phyloP scores from a whole-genome alignment of 2,329 filamentous ascomycete species.

The Fusarium sp. region DNA sequence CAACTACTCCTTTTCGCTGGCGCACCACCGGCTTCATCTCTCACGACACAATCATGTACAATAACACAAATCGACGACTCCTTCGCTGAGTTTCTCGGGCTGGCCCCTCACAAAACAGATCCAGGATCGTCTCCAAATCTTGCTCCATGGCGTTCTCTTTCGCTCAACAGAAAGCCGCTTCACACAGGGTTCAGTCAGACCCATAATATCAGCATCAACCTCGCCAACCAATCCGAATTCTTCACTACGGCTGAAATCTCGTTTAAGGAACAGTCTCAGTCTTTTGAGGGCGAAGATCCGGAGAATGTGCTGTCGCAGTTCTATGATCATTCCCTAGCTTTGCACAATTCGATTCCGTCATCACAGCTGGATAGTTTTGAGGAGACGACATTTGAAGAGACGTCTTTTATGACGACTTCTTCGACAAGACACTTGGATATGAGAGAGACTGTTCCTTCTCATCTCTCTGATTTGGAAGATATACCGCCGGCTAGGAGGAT shows the following conservation, averaged over 20 bases:
- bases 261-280: slow-evolving; percentile 39
- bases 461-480: slow-evolving; percentile 69
- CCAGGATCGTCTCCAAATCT: slow-evolving; percentile 49
- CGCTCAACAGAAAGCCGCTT: slow-evolving; percentile 59
- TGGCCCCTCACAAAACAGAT: slow-evolving; percentile 1
- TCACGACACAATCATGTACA: slow-evolving; percentile 48
- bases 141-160: slow-evolving; percentile 66
- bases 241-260: slow-evolving; percentile 60
- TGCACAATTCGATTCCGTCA: slow-evolving; percentile 74
- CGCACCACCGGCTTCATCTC: slow-evolving; percentile 48
- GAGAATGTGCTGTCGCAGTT: slow-evolving; percentile 69
- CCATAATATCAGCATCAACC: slow-evolving; percentile 53
- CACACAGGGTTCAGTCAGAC: slow-evolving; percentile 66
- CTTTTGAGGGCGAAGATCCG: slow-evolving; percentile 49
- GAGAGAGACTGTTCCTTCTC: slow-evolving; percentile 45
- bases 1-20: slow-evolving; percentile 55
- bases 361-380: slow-evolving; percentile 64
- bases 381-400: slow-evolving; percentile 41
- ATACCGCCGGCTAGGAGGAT: slow-evolving; percentile 77
- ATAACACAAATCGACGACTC: slow-evolving; percentile 43
- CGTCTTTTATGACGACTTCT: slow-evolving; percentile 55
- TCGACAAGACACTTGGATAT: slow-evolving; percentile 45
- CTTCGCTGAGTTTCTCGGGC: slow-evolving; percentile 46
- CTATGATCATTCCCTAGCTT: slow-evolving; percentile 80
- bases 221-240: slow-evolving; percentile 56